Evolutionary conservation across 495 filamentous ascomycete species (phyloP), one percentile per base, ranked within the genome.

Genomic region (Xylaria telfairii): DNA sequence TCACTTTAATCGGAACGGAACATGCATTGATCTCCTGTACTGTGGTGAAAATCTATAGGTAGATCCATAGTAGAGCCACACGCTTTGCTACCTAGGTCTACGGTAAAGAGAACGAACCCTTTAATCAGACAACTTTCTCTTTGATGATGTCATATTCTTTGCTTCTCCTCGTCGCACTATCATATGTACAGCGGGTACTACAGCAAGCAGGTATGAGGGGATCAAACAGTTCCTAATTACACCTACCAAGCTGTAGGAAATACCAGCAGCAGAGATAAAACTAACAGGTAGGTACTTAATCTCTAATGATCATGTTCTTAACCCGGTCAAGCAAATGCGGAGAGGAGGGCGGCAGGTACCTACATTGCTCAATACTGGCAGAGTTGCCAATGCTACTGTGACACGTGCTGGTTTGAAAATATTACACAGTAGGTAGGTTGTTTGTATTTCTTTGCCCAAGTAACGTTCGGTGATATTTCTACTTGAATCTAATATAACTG

Each of bases 21-120:
- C 26, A 54, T 54, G 51, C 24, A 19, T 32, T 59, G 56, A 59
- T 62, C 37, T 62, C 7, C 56, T 59, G 56, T 62, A 2, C 56
- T 59, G 56, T n/a, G 21, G 10, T 59, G 56, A 59, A 59, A 59
- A 59, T 59, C 56, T 59, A 59, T 59, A 59, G 56, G 56, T 59
- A 34, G 56, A 59, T 59, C 56, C 15, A 30, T 34, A 34, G 30
- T 3, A 37, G 34, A n/a, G 30, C 54, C 30, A 59, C 56, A 59
- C 26, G 3, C 12, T 54, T 15, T 51, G 12, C 47, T 51, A 12
- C n/a, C 7, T 51, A 51, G 8, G 21, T 37, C 4, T n/a, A n/a
- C 44, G 49, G 24, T 53, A 53, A 53, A 28, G 24, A 13, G 49
- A 53, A 24, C 49, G 28, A 13, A 32, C 32, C 54, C 30, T 21